A percentile compares a stretch with the other conserved stretches of the same genome.
Evolutionary conservation across 352 stramenopile genomes (phyloP).

Genomic region (Phytophthora megakarya): DNA sequence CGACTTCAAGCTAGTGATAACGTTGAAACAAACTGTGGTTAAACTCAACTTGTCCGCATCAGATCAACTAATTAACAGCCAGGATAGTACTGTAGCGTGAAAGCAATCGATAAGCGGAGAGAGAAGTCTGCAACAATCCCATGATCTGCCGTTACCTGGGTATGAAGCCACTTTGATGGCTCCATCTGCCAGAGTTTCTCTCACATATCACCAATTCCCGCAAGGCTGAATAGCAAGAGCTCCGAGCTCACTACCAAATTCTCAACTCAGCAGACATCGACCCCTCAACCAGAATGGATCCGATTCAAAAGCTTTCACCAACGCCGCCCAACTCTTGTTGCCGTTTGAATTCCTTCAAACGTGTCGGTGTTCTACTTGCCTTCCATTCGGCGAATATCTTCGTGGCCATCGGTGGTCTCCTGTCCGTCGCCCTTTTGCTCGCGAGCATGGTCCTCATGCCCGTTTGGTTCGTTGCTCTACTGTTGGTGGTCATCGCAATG

Average conservation of each 20-base stretch:
- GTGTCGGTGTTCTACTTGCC: conserved; percentile 8
- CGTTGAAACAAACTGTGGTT: too few species aligned
- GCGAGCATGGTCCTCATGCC: conserved; percentile 19
- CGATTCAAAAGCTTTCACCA: conserved; percentile 2
- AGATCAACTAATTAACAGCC: too few species aligned
- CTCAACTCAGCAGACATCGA: background rate
- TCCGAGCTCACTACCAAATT: background rate
- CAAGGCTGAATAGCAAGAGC: background rate
- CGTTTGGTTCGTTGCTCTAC: conserved; percentile 7
- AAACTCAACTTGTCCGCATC: too few species aligned
- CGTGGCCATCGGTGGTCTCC: conserved; percentile 12
- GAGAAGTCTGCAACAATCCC: background rate
- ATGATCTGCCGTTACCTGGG: background rate
- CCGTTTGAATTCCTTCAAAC: conserved; percentile 2
- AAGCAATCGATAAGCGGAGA: background rate
- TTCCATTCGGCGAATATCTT: conserved; percentile 24
- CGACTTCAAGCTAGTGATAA: too few species aligned
- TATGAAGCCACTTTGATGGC: background rate
- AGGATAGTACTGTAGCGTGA: too few species aligned
- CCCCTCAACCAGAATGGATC: background rate
- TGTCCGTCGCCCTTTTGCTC: conserved; percentile 8
- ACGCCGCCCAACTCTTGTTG: background rate
- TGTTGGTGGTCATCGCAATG: background rate
- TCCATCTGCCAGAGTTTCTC: background rate
- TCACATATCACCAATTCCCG: background rate